Percentiles rank a stretch among this genome's conserved stretches.
Conservation (phyloP, 164 flowering plant species). For the Vitis rotundifolia region DNA sequence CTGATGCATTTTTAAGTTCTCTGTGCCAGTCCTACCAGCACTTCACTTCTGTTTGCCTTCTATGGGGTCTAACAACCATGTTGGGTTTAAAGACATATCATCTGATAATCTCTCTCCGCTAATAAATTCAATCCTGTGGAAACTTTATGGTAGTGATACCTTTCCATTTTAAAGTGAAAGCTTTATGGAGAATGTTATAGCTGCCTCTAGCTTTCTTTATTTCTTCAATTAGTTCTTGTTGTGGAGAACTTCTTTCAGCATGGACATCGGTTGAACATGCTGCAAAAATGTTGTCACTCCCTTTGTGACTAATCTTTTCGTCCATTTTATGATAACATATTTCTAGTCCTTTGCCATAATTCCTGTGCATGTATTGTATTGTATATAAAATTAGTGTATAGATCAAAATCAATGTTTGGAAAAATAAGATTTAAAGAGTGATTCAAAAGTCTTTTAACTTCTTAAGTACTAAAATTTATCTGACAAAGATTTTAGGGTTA, state of each 20-base stretch:
- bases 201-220: background rate
- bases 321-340: too few species aligned
- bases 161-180: background rate
- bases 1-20: too few species aligned
- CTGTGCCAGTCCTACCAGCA: too few species aligned
- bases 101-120: background rate
- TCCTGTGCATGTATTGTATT: too few species aligned
- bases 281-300: too few species aligned
- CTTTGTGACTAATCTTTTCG: too few species aligned
- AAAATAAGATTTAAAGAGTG: too few species aligned
- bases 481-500: conserved; percentile 89
- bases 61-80: background rate
- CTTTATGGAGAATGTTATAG: background rate
- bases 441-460: background rate
- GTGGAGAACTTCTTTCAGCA: too few species aligned
- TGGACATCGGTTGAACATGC: background rate
- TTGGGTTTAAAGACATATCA: background rate
- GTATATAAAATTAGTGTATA: too few species aligned
- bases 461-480: conserved; percentile 37
- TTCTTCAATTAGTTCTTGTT: background rate
- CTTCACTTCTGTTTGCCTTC: background rate
- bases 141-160: background rate
- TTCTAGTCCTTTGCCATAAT: background rate
- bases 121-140: background rate
- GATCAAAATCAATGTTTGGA: background rate